Evolutionary conservation across 208 protist species (phyloP), one percentile per base, ranked within the genome.

Genomic region (Trypanosoma cruzi): DNA sequence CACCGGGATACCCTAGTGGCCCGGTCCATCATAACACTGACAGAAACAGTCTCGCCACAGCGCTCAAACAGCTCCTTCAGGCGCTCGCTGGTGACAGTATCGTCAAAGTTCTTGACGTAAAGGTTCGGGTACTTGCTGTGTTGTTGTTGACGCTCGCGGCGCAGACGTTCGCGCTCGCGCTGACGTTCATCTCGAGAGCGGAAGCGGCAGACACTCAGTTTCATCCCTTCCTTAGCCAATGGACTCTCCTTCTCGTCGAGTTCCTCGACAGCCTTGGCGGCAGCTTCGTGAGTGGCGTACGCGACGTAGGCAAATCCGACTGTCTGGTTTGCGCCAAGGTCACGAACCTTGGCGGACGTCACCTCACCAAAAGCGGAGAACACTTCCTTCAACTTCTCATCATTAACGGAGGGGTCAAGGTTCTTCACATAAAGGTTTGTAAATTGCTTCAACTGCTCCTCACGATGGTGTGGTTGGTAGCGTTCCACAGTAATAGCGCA

Each of bases 381-480:
- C 57, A 94, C 84, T 53, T 92, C 85, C 67, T 88, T 84, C 28
- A 99, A 82, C 68, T 95, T 87, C 59, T 98, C 96, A 62, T 98
- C 97, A 63, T 92, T 87, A 54, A 99, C 87, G 26, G 71, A 66
- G 64, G 98, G 96, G 69, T 98, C 94, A 65, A 99, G 89, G 95
- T 99, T 99, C 88, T 99, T 99, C 66, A 99, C 92, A 91, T 99
- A 99, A 32, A 99, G 90, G 88, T 99, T 99, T 50, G 95, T 96
- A 80, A 95, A 99, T 85, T 99, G 98, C 78, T 95, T 89, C 49
- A 96, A 75, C 65, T 87, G 83, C 77, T 97, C 83, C 29, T 98
- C 88, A 64, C 92, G 90, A 73, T 99, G 90, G 83, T 99, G 93
- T 26, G 88, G 68, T 90, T 99, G 97, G 68, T 97, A 97, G 71